phyloP scores from a whole-genome alignment of 1,284 basidiomycete species.

The Ceratobasidium sp. region DNA sequence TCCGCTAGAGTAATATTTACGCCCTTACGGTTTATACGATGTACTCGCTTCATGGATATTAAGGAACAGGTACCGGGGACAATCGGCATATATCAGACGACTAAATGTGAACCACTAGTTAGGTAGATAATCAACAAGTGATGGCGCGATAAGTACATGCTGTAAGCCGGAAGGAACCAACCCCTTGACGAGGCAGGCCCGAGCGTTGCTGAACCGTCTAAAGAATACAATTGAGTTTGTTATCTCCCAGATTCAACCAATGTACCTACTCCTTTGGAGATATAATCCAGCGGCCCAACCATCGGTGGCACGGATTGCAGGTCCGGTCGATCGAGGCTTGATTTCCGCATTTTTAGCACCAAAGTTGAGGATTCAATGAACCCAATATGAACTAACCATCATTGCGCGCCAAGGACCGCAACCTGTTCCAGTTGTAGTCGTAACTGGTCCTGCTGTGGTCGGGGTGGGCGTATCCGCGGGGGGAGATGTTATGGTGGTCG shows the following conservation, averaged over 20 bases:
- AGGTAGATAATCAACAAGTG: neutral
- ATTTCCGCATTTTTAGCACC: neutral
- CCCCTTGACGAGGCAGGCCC: neutral
- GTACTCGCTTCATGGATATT: slow-evolving; percentile 5
- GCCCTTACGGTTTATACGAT: slow-evolving; percentile 28
- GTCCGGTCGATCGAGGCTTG: slow-evolving; percentile 16
- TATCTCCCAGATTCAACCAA: neutral
- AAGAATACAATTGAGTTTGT: neutral
- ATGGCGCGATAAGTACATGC: neutral
- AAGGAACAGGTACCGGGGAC: neutral
- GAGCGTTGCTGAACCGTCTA: neutral
- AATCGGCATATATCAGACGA: slow-evolving; percentile 4
- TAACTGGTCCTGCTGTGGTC: neutral
- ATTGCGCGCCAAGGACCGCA: neutral
- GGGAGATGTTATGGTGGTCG: neutral
- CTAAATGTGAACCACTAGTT: neutral
- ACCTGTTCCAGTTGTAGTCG: neutral
- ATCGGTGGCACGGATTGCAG: slow-evolving; percentile 14
- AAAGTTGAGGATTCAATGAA: neutral
- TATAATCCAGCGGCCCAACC: slow-evolving; percentile 24
- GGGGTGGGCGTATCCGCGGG: neutral
- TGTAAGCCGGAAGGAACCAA: neutral
- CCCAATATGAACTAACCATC: too few species aligned
- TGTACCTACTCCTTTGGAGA: slow-evolving; percentile 2
- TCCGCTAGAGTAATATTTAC: neutral